Base-by-base conservation (phyloP, 768 basidiomycete genomes). In the Suillus fuscotomentosus region DNA sequence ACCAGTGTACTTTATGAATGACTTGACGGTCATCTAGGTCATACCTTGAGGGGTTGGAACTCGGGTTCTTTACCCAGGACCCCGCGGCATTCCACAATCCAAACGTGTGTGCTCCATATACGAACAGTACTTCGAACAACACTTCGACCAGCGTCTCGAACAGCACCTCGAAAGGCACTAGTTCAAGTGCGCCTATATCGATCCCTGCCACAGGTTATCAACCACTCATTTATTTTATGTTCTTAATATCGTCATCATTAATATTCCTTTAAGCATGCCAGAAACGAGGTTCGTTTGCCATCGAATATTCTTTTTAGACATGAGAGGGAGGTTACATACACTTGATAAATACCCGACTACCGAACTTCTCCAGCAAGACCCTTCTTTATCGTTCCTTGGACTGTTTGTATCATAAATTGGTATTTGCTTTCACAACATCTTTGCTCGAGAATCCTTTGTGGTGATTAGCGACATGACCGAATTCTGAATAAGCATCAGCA, bases 21-120 rank as follows among this genome's bases (percentile, higher is more conserved):
- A 27, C n/a, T 17, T 22, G 24, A 67, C 51, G 20, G 31, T 42
- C 53, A 10, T n/a, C 31, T 66, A 91, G 90, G 90, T 89, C 89
- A 2, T 92, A 92, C 70, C 72, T 86, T 38, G 84, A 89, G 57
- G 91, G 84, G 20, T 71, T 89, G 14, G 63, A 76, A 22, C 73
- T 78, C 7, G 89, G 89, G 1, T 91, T 82, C 75, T 75, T 92
- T 34, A 91, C 88, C 0, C 63, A 79, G 63, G 85, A 90, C 70
- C 88, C 89, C 1, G 79, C 86, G 0, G 60, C 79, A 66, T 69
- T 83, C 36, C 68, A 86, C 65, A 77, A 90, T 70, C 79, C 84
- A 0, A 69, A 83, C 61, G 88, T 90, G 22, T 90, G 89, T 71
- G 84, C 73, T 43, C 77, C 80, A 0, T 89, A 84, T 70, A 53